These are phyloP conservation scores for Nicotiana obtusifolia DNA, from an alignment of 257 asterid species.

Conservation along the genomic window DNA sequence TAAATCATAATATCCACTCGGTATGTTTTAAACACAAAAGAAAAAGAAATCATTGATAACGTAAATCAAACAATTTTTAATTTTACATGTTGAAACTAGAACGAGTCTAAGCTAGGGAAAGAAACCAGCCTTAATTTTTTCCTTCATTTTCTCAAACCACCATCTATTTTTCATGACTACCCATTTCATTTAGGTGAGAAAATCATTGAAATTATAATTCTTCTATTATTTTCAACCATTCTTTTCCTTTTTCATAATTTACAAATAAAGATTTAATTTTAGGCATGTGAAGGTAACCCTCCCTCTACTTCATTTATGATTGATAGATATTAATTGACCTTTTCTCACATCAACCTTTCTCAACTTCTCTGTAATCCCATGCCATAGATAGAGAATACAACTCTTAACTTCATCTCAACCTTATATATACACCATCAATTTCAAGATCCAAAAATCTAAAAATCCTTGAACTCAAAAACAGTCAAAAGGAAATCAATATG, in stretches of 20 bases:
- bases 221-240: not conserved
- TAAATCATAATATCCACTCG: too few species aligned
- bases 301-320: not conserved
- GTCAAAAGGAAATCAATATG: not conserved
- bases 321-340: not conserved
- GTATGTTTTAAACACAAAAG: not conserved
- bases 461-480: not conserved
- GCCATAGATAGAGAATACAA: not conserved
- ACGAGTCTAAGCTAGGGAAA: not conserved
- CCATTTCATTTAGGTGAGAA: not conserved
- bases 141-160: not conserved
- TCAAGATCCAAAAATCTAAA: not conserved
- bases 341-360: not conserved
- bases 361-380: not conserved
- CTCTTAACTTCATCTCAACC: not conserved
- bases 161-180: not conserved
- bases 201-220: not conserved
- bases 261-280: too few species aligned
- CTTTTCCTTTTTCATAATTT: not conserved
- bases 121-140: not conserved
- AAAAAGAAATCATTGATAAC: not conserved
- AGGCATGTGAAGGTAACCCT: not conserved
- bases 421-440: not conserved
- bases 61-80: not conserved
- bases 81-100: not conserved